A percentile compares a stretch with the other conserved stretches of the same genome.
Conservation (phyloP, 352 stramenopile species). For the Globisporangium carolinianum region DNA sequence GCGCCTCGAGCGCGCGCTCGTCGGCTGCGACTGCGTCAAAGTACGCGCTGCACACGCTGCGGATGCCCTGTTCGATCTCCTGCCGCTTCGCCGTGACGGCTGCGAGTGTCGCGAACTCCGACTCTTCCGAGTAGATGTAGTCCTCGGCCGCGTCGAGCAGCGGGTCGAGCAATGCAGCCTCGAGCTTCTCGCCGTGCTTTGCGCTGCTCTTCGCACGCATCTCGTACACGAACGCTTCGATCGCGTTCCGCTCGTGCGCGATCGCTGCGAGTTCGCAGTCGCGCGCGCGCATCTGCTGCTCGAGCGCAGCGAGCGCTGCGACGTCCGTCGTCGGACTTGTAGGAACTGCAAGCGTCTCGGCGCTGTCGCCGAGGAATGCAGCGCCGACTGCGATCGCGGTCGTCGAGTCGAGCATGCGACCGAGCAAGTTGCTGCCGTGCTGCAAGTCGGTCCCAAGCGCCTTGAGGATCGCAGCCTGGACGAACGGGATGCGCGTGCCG, state of each 20-base stretch:
- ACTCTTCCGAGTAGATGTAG: constrained; percentile 90
- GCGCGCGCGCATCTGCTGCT: constrained; percentile 63
- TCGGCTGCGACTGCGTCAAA: constrained; percentile 64
- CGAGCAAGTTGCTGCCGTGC: constrained; percentile 34
- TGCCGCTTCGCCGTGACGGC: constrained; percentile 38
- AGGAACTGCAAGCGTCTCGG: constrained; percentile 10
- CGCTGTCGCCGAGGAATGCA: constrained; percentile 32
- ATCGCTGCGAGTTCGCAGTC: constrained; percentile 67
- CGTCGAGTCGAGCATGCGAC: constrained; percentile 86
- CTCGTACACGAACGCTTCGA: constrained; percentile 89
- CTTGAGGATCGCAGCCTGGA: constrained; percentile 72
- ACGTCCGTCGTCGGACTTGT: constrained; percentile 23
- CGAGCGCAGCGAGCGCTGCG: constrained; percentile 34
- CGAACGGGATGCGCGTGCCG: constrained; percentile 81
- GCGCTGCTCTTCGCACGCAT: constrained; percentile 74
- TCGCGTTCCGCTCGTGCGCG: constrained; percentile 82
- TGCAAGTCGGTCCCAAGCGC: constrained; percentile 39
- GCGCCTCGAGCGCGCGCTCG: constrained; percentile 54
- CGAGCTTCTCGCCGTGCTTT: constrained; percentile 72
- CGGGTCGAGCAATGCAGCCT: constrained; percentile 43
- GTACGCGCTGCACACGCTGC: constrained; percentile 44
- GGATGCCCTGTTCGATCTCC: constrained; percentile 52
- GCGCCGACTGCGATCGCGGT: constrained; percentile 76
- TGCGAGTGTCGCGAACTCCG: constrained; percentile 61
- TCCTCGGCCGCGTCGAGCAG: constrained; percentile 83